Percentiles rank a stretch among this genome's conserved stretches.
Conservation (phyloP, 2,329 filamentous ascomycete genomes). For the Ophiocordyceps polyrhachis-furcata region DNA sequence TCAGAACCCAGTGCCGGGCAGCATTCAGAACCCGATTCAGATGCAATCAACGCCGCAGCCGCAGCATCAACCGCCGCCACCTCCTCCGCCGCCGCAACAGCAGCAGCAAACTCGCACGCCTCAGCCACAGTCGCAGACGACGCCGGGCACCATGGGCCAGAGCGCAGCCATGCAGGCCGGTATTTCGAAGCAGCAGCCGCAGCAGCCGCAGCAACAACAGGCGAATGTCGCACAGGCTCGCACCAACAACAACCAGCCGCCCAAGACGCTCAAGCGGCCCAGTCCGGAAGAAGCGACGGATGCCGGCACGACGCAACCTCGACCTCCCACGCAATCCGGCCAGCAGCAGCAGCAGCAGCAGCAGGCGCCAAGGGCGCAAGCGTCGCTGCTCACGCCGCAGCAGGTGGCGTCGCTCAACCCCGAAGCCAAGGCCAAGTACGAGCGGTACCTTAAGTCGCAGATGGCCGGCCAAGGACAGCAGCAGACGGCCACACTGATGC, state of each 20-base stretch:
- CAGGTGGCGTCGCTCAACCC: constrained; percentile 21
- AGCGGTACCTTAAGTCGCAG: constrained; percentile 16
- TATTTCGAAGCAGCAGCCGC: constrained; percentile 10
- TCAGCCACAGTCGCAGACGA: constrained; percentile 19
- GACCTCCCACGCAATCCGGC: constrained; percentile 10
- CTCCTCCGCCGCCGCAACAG: constrained; percentile 15
- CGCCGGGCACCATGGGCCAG: constrained; percentile 25
- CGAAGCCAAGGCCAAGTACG: constrained; percentile 26
- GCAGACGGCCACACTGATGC: constrained; percentile 3
- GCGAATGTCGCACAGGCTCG: constrained; percentile 6
- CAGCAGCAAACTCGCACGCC: constrained; percentile 19
- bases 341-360: constrained; percentile 2
- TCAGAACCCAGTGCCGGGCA: constrained; percentile 20
- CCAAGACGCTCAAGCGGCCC: constrained; percentile 31
- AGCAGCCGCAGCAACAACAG: not conserved
- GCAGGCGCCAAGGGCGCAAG: constrained; percentile 7
- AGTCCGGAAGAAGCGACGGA: constrained; percentile 26
- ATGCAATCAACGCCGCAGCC: constrained; percentile 38
- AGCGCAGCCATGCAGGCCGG: constrained; percentile 12
- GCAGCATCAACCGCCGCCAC: constrained; percentile 20
- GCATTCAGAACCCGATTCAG: constrained; percentile 31
- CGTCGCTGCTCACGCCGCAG: constrained; percentile 11
- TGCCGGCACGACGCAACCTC: constrained; percentile 3
- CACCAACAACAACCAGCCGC: constrained; percentile 8
- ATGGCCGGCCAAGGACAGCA: constrained; percentile 8